Base-by-base conservation (phyloP, 768 basidiomycete species). In the Asterophora parasitica region DNA sequence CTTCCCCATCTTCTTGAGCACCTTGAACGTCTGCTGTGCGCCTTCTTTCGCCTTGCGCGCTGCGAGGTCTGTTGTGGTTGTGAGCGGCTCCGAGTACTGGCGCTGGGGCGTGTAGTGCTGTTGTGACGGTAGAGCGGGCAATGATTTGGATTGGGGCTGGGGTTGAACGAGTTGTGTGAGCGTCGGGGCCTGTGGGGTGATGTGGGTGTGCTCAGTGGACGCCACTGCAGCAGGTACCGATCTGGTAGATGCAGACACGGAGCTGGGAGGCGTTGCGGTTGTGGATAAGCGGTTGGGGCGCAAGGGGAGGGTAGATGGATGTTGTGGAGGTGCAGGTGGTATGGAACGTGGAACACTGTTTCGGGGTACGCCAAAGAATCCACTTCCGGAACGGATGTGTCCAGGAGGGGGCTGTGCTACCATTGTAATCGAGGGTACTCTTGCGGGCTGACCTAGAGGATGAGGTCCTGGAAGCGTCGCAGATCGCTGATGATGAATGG, bases 11-110 rank as follows among this genome's bases (percentile, higher is more conserved):
- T 40, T 49, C 16, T 44, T 51, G 15, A 53, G 40, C 7, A 19
- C 40, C 30, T 55, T 51, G 48, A 46, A 52, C 1, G 57, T 53
- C 3, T 31, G 30, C 30, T 31, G 8, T 9, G 30, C 30, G 8
- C 30, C 30, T 31, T 31, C 30, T 31, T 12, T 31, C 9, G 30
- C 30, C 48, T 57, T 52, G 19, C 54, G 51, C 27, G 54, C 50
- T 1, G 55, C 53, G 11, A 49, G 28, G 11, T 56, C 46, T 3
- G 56, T 27, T 1, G 53, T 42, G 19, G 56, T 27, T 1, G 53
- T 42, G 19, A 54, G 49, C 8, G 45, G 45, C 31, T 48, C 44
- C n/a, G n/a, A n/a, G 39, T 19, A 47, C 12, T 16, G 19, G 20
- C 34, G 31, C 13, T 44, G 50, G 4, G 31, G 43, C 12, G 41